Base-by-base conservation (phyloP, 768 basidiomycete species). In the Roridomyces roridus region DNA sequence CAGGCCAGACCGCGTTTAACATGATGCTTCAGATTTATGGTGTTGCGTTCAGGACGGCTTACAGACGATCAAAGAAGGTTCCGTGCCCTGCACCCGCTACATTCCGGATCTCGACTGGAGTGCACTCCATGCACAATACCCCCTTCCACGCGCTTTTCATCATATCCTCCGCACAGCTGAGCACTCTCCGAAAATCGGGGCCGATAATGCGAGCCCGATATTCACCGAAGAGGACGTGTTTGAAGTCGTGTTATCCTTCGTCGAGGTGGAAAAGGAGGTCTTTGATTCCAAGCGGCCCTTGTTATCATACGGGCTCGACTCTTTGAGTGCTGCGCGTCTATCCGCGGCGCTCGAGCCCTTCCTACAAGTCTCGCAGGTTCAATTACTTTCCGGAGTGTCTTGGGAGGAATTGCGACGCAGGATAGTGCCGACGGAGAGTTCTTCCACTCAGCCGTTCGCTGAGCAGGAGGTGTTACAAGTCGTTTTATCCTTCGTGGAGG, bases 261-360 rank as follows among this genome's bases (percentile, higher is more conserved):
- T 41, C n/a, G 39, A 50, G n/a, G 26, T 40, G 5, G 21, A 39
- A 6, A 10, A 15, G 18, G 21, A 40, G 9, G 39, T 40, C 9
- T 14, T 6, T 18, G 39, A 9, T 10, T n/a, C 21, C n/a, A 23
- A 50, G 3, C 25, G 26, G 5, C 39, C 49, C 20, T 39, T 50
- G 20, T 10, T 21, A 5, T 41, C 49, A 17, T 50, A 50, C 39
- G 49, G 49, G 37, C 26, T 50, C 2, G 49, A 50, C 29, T 50
- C 49, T 0, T 18, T 50, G 7, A 41, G 39, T 12, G 49, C 49
- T 8, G 21, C 49, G 4, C 17, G 26, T 3, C 39, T 50, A 1
- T 40, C 49, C 6, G 24, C 39, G 0, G n/a, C 26, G 4, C 49
- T 50, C 5, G 25, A 29, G 17, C 49, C 49, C 1, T 31, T 25